Conservation (phyloP, 345 rosid species). For the Lepidium sativum region DNA sequence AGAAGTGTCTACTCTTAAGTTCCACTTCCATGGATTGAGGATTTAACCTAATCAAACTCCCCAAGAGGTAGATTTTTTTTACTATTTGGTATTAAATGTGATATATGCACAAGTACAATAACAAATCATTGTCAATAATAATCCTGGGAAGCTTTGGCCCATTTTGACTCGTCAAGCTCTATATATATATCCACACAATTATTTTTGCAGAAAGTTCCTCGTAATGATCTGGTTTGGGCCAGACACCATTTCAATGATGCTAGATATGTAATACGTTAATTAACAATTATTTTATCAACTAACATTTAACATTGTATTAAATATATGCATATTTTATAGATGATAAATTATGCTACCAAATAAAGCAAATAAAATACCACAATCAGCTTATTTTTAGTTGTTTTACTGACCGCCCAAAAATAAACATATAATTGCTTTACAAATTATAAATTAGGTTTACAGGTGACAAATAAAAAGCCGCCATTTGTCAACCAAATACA, state of each 20-base stretch:
- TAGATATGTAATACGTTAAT: neutral
- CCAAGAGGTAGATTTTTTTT: neutral
- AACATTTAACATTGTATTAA: too few relatives aligned
- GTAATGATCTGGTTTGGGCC: neutral
- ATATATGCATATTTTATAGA: too few relatives aligned
- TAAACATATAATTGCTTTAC: too few relatives aligned
- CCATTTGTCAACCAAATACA: slow-evolving; percentile 24
- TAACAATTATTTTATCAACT: neutral
- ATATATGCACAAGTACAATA: neutral
- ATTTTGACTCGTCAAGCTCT: slow-evolving; percentile 10
- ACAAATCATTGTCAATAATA: slow-evolving; percentile 19
- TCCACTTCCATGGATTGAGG: neutral
- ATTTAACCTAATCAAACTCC: slow-evolving; percentile 13
- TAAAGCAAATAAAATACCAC: neutral
- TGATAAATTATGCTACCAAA: neutral
- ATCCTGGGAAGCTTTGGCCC: slow-evolving; percentile 4
- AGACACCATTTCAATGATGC: neutral
- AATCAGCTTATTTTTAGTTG: too few relatives aligned
- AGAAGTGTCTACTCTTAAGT: neutral
- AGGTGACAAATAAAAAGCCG: neutral
- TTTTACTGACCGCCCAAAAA: neutral
- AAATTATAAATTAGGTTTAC: neutral
- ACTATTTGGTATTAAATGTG: neutral
- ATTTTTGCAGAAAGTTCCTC: neutral
- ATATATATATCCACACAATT: neutral